Base-by-base conservation (phyloP, 345 rosid genomes). In the Citropsis articulata region DNA sequence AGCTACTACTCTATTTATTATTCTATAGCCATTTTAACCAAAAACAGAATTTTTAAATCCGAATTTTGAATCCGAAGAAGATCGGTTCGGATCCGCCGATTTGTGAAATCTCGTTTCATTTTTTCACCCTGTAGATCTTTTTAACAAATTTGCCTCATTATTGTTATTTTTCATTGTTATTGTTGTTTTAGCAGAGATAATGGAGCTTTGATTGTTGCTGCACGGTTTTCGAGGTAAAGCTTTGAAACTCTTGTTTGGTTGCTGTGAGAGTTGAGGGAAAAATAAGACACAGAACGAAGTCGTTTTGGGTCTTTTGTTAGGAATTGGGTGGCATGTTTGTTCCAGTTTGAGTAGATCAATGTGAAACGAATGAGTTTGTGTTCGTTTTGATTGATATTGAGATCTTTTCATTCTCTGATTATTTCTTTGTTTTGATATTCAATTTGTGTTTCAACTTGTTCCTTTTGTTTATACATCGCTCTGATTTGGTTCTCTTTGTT, bases 181-280 rank as follows among this genome's bases (percentile, higher is more conserved):
- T 71, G 53, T 31, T 24, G 35, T 36, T 55, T 71, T 60, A 24
- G 25, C 62, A 45, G 55, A 21, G 19, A 40, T 21, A 22, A 86
- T 92, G 92, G 84, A 77, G 67, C 57, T 80, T 62, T 92, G 88
- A 91, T 83, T 83, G 6, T 48, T 56, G 66, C 80, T 61, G 66
- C 80, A 4, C 83, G 78, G 75, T 55, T 83, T 35, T 25, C 84
- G 69, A 86, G 87, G 88, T 87, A 36, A 80, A 80, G 57, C 22
- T 53, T 27, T 12, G 24, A 75, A 36, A 28, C 27, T 14, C 45
- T 75, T 77, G 84, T 86, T 87, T 87, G 84, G 83, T 77, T 83
- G 80, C 63, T 65, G 66, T 78, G 64, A 71, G 79, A 75, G 55
- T 55, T 18, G 60, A 42, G 28, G 56, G 68, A 40, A 69, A 72